Evolutionary conservation across 179 eudicot species (phyloP).

Genomic region (Beta corolliflora): DNA sequence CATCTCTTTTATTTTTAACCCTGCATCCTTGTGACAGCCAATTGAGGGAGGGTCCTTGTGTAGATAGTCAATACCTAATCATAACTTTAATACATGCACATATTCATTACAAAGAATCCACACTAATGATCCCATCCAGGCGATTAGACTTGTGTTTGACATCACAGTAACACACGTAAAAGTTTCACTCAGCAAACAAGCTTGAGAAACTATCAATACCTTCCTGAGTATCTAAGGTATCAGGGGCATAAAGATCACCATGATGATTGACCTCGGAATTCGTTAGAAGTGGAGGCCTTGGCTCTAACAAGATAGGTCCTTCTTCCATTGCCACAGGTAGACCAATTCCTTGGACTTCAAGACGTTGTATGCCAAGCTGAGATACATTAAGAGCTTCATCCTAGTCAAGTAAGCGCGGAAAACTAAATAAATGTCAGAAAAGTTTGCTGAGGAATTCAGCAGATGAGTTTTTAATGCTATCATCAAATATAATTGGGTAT

Average conservation of each 20-base stretch:
- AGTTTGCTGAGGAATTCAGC: neutral
- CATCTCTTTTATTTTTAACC: neutral
- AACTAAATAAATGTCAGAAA: neutral
- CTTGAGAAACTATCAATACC: conserved; percentile 40
- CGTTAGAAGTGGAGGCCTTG: conserved; percentile 21
- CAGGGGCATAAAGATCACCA: conserved; percentile 63
- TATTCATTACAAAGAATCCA: neutral
- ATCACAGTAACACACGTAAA: conserved; percentile 6
- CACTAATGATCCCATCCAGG: neutral
- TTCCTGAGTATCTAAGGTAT: conserved; percentile 55
- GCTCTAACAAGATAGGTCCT: conserved; percentile 28
- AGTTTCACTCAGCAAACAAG: neutral
- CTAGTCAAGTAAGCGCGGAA: conserved; percentile 22
- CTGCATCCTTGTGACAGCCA: neutral
- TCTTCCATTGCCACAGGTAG: conserved; percentile 33
- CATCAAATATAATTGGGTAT: neutral
- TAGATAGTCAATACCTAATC: conserved; percentile 1
- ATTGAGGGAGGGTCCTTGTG: conserved; percentile 7
- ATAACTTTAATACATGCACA: neutral
- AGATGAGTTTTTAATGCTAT: neutral
- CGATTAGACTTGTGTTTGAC: conserved; percentile 1
- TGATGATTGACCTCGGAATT: conserved; percentile 34
- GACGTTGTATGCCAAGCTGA: conserved; percentile 58
- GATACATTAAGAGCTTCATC: conserved; percentile 39
- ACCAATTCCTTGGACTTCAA: conserved; percentile 30